Base-by-base conservation (phyloP, 805 yeast species). In the Hanseniaspora valbyensis region DNA sequence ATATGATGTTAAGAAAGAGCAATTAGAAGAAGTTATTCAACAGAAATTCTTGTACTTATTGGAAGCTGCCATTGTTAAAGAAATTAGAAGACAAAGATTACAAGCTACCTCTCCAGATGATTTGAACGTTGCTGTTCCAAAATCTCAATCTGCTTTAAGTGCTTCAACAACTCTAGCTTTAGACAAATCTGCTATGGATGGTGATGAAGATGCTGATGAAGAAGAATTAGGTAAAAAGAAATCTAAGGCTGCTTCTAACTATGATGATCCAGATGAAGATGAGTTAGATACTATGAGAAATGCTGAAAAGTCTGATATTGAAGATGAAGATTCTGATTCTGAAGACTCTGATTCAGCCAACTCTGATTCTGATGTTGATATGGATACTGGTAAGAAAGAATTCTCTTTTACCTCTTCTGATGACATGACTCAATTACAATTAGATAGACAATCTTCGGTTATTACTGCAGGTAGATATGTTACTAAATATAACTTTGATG, bases 221-320 rank as follows among this genome's bases (percentile, higher is more conserved):
- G 82, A 79, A 55, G 86, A 77, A 54, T 78, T 74, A 59, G 67
- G 74, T 53, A 75, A 71, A 56, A 68, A 74, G 49, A 81, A 81
- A 57, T 72, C 80, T 34, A 86, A 87, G 59, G 95, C 89, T 68
- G 80, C 95, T 16, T 90, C 84, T 36, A 87, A 96, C 1, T 87
- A 87, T 59, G 97, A 89, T 56, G 95, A 79, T 14, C 95, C 96
- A 30, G 97, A 89, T 67, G 96, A 89, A 55, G 97, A 87, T 28
- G 96, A 89, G 62, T 71, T 85, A 54, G 96, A 87, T 64, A 84
- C 85, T 46, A 84, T 86, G 89, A 80, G 80, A 67, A 75, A 75
- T 60, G 95, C 84, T 45, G 90, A 83, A 65, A 77, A 81, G 58
- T 78, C 89, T 37, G 79, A 81, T 53, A 87, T 79, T 55, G 92